These are phyloP conservation scores for Coniochaeta sp. DNA, from an alignment of 2,329 filamentous ascomycete species.

Conservation along the genomic window DNA sequence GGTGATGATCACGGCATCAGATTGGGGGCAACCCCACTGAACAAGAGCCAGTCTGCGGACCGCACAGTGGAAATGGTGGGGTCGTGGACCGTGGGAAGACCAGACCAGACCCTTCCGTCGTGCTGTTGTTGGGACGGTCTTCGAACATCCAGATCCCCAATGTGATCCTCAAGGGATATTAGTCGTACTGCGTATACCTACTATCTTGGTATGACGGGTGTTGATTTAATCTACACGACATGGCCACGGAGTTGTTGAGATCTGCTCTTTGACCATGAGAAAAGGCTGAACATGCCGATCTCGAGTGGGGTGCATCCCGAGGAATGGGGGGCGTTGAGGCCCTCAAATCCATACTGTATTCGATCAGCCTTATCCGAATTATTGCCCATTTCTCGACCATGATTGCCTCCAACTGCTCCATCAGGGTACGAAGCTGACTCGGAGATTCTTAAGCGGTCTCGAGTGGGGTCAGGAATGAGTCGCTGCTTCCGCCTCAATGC, in stretches of 20 bases:
- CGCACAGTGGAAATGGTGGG: not conserved
- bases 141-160: not conserved
- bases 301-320: too few species aligned
- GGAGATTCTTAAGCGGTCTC: not conserved
- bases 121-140: not conserved
- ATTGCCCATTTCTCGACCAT: too few species aligned
- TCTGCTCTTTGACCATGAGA: too few species aligned
- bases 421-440: not conserved
- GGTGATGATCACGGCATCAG: not conserved
- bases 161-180: not conserved
- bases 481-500: not conserved
- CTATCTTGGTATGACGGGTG: not conserved
- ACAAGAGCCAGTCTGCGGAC: not conserved
- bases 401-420: not conserved
- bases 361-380: too few species aligned
- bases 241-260: too few species aligned
- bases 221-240: not conserved
- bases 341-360: too few species aligned
- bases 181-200: not conserved
- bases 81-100: not conserved
- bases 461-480: not conserved
- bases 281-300: too few species aligned
- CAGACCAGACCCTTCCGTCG: not conserved
- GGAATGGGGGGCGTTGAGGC: too few species aligned
- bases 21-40: not conserved